Evolutionary conservation across 805 yeast species (phyloP).

Genomic region (Kregervanrija pseudodelftensis): DNA sequence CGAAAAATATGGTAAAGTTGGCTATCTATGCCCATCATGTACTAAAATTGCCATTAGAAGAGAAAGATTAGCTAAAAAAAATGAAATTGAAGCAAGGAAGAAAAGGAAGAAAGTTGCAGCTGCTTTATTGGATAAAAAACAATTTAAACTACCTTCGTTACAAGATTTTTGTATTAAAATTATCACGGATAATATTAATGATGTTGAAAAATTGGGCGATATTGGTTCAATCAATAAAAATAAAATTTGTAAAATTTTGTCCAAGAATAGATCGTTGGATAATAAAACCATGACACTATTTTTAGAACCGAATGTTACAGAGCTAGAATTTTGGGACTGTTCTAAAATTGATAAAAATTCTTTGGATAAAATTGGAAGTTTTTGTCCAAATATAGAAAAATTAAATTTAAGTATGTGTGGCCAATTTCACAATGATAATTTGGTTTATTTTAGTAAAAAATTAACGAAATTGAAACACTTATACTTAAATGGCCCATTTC

Average conservation of each 20-base stretch:
- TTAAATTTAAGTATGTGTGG: slow-evolving; percentile 89
- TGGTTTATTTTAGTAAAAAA: slow-evolving; percentile 55
- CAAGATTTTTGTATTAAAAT: slow-evolving; percentile 76
- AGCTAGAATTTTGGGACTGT: slow-evolving; percentile 86
- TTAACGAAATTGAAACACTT: slow-evolving; percentile 47
- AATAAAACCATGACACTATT: slow-evolving; percentile 69
- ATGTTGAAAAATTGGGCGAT: slow-evolving; percentile 79
- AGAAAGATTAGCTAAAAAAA: slow-evolving; percentile 37
- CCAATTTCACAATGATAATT: slow-evolving; percentile 70
- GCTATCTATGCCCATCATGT: slow-evolving; percentile 63
- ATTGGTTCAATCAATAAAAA: slow-evolving; percentile 68
- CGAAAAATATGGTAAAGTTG: slow-evolving; percentile 42
- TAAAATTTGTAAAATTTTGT: slow-evolving; percentile 67
- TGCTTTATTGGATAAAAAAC: slow-evolving; percentile 70
- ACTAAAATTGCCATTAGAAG: slow-evolving; percentile 39
- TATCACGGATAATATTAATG: slow-evolving; percentile 60
- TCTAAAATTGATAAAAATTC: slow-evolving; percentile 66
- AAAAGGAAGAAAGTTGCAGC: slow-evolving; percentile 75
- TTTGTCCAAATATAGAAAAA: slow-evolving; percentile 63
- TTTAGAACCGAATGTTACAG: slow-evolving; percentile 48
- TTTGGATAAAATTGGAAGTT: slow-evolving; percentile 62
- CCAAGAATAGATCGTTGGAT: slow-evolving; percentile 75
- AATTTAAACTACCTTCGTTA: slow-evolving; percentile 55
- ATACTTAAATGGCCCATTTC: slow-evolving; percentile 82
- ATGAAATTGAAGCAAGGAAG: slow-evolving; percentile 60